Conservation (phyloP, 352 stramenopile species). For the Phytopythium boreale region DNA sequence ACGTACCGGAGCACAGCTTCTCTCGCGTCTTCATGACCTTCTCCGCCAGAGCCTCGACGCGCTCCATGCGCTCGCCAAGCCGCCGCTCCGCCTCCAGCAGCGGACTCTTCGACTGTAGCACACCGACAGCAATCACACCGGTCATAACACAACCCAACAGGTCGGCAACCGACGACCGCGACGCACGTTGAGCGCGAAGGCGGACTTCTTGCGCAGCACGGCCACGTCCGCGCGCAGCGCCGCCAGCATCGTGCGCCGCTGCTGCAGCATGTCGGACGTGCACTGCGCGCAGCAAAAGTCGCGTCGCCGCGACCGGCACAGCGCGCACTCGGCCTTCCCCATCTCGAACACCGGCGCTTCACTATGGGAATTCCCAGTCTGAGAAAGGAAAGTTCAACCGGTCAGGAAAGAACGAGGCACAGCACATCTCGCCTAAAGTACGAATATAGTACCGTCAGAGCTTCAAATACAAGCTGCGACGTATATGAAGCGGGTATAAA, state of each 20-base stretch:
- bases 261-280: slow-evolving; percentile 64
- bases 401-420: neutral
- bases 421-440: neutral
- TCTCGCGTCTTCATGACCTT: slow-evolving; percentile 72
- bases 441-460: neutral
- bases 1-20: slow-evolving; percentile 53
- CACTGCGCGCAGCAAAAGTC: slow-evolving; percentile 67
- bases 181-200: slow-evolving; percentile 58
- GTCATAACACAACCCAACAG: neutral
- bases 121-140: neutral
- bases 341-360: slow-evolving; percentile 12
- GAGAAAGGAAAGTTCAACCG: neutral
- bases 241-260: slow-evolving; percentile 70
- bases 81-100: slow-evolving; percentile 51
- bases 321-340: slow-evolving; percentile 46
- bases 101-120: slow-evolving; percentile 38
- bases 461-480: slow-evolving; percentile 1
- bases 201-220: slow-evolving; percentile 76
- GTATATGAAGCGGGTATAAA: too few relatives aligned
- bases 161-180: neutral
- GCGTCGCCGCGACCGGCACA: slow-evolving; percentile 46
- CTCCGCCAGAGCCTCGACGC: slow-evolving; percentile 52
- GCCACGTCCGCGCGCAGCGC: slow-evolving; percentile 75
- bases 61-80: slow-evolving; percentile 47
- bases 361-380: neutral